A percentile compares a stretch with the other conserved stretches of the same genome.
phyloP scores from a whole-genome alignment of 805 yeast species.

The Kregervanrija delftensis region DNA sequence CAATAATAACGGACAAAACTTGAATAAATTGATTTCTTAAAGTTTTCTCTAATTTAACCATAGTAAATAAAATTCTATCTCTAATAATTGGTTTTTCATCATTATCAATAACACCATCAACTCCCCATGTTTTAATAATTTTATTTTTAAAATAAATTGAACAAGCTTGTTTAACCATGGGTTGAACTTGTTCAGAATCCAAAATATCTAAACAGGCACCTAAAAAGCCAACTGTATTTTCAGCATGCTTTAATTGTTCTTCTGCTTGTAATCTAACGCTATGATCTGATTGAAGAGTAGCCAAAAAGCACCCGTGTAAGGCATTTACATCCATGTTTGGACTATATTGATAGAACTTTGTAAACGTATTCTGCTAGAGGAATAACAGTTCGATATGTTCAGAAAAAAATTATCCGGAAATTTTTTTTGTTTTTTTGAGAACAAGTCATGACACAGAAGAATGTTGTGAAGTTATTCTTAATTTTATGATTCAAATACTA shows the following conservation, averaged over 20 bases:
- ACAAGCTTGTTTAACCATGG: constrained; percentile 64
- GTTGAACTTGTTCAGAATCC: constrained; percentile 42
- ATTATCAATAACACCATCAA: constrained; percentile 39
- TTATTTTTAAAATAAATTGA: constrained; percentile 84
- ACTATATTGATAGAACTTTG: no score
- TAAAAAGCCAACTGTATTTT: constrained; percentile 61
- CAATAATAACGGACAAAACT: constrained; percentile 45
- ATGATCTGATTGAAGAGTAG: constrained; percentile 67
- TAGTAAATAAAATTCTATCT: constrained; percentile 58
- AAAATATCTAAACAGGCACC: constrained; percentile 79
- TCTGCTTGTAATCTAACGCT: constrained; percentile 64
- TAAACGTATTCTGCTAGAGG: no score
- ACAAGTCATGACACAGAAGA: no score
- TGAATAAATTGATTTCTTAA: constrained; percentile 43
- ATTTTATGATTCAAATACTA: no score
- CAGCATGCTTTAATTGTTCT: constrained; percentile 49
- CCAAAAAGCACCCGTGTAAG: constrained; percentile 69
- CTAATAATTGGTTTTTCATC: constrained; percentile 73
- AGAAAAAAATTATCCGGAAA: no score
- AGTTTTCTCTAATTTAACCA: constrained; percentile 41
- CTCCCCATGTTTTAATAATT: constrained; percentile 58
- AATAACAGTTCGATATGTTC: no score
- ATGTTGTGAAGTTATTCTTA: no score
- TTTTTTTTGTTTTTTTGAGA: no score
- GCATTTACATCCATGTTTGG: constrained; percentile 58